Evolutionary conservation across 768 basidiomycete species (phyloP).

Genomic region (Saitozyma podzolica): DNA sequence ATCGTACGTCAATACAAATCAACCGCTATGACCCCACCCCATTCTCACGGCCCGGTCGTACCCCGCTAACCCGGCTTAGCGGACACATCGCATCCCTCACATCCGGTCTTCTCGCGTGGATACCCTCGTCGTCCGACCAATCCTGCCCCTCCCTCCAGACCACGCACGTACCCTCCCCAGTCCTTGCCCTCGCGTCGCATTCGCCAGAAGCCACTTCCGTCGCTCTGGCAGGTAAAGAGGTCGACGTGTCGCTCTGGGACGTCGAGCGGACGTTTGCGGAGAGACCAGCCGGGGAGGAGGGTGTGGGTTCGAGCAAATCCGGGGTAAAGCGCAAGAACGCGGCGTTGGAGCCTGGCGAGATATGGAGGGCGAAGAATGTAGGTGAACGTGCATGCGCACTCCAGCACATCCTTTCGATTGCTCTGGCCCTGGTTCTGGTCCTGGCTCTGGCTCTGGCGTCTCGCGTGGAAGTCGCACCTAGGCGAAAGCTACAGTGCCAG

Average conservation of each 20-base stretch:
- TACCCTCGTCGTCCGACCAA: conserved; percentile 1
- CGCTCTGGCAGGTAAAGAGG: conserved; percentile 49
- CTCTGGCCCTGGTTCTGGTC: too few relatives aligned
- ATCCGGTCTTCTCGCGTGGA: conserved; percentile 16
- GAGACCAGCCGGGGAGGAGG: neutral
- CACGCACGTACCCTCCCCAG: conserved; percentile 22
- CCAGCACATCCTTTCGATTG: neutral
- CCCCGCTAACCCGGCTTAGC: neutral
- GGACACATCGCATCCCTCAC: conserved; percentile 19
- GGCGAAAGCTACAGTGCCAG: too few relatives aligned
- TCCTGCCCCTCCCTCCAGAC: neutral
- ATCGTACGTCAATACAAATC: conserved; percentile 24
- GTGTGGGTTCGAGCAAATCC: conserved; percentile 14
- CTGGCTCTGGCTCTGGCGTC: too few relatives aligned
- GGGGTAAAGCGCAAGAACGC: conserved; percentile 46
- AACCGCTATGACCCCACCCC: too few relatives aligned
- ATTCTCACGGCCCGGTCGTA: too few relatives aligned
- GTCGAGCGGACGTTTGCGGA: conserved; percentile 42
- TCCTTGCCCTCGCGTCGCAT: conserved; percentile 27
- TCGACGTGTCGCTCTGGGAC: conserved; percentile 48
- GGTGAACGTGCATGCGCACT: conserved; percentile 1
- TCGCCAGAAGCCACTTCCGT: conserved; percentile 21
- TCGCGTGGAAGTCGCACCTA: too few relatives aligned
- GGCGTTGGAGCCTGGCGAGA: conserved; percentile 39
- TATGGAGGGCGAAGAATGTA: conserved; percentile 52